Evolutionary conservation across 176 grass and related monocot genomes (phyloP).

Genomic region (Urochloa ruziziensis): DNA sequence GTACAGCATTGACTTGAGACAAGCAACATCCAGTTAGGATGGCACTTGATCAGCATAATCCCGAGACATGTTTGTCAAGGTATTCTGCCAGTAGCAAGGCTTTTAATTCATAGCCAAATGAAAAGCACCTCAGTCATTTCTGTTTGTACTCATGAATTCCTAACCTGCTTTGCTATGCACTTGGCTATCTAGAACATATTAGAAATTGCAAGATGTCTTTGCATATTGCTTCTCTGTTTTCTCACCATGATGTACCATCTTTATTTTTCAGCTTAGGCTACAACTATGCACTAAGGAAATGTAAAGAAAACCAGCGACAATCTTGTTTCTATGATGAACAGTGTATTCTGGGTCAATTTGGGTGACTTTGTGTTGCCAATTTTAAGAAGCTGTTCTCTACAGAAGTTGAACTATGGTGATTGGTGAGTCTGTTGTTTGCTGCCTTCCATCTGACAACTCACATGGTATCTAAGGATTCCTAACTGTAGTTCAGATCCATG

Average conservation of each 20-base stretch:
- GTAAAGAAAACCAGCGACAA: background rate
- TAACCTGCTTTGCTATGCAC: constrained; percentile 9
- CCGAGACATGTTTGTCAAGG: constrained; percentile 11
- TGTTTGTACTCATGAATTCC: constrained; percentile 5
- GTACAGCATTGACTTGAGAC: background rate
- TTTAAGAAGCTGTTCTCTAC: background rate
- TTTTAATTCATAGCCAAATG: constrained; percentile 11
- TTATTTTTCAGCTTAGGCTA: constrained; percentile 7
- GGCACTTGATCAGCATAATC: constrained; percentile 3
- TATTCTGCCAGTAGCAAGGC: background rate
- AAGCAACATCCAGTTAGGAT: background rate
- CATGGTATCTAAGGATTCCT: background rate
- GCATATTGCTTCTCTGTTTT: constrained; percentile 7
- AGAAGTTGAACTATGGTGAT: background rate
- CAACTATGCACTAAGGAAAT: background rate
- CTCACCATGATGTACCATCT: background rate
- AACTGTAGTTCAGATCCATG: background rate
- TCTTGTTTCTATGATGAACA: background rate
- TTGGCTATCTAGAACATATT: background rate
- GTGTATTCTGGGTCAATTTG: background rate
- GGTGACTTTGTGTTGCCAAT: background rate
- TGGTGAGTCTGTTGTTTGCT: background rate
- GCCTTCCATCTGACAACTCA: background rate
- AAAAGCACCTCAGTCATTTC: background rate
- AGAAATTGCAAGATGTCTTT: background rate